phyloP scores from a whole-genome alignment of 345 rosid species.

The Firmiana major region DNA sequence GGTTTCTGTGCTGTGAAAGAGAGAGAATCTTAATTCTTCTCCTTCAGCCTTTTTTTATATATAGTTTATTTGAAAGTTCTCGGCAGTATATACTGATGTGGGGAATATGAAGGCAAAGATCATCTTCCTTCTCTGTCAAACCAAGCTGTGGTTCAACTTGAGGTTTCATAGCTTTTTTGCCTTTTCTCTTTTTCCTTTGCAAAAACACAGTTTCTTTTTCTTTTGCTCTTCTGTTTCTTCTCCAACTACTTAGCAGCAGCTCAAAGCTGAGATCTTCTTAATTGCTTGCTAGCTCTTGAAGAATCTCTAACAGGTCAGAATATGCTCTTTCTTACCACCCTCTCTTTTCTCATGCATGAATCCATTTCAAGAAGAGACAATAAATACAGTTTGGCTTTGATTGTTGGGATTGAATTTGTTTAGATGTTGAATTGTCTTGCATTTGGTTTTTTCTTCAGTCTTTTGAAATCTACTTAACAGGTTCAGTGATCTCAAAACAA shows the following conservation, averaged over 20 bases:
- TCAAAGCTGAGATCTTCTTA: neutral
- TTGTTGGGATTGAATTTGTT: neutral
- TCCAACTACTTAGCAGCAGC: neutral
- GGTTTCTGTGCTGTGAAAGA: constrained; percentile 37
- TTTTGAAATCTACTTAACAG: neutral
- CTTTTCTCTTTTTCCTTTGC: neutral
- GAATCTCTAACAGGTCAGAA: constrained; percentile 35
- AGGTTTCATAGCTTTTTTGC: neutral
- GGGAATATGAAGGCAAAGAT: constrained; percentile 45
- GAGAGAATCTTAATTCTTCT: constrained; percentile 29
- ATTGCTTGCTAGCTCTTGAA: neutral
- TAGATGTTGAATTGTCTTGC: neutral
- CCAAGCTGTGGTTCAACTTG: constrained; percentile 14
- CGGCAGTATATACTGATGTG: constrained; percentile 41
- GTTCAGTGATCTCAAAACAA: neutral
- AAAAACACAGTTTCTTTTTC: neutral
- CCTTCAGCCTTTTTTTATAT: constrained; percentile 3
- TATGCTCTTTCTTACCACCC: constrained; percentile 10
- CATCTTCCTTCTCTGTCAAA: constrained; percentile 20
- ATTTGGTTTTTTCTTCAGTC: neutral
- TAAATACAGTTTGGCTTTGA: neutral
- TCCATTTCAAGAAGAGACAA: neutral
- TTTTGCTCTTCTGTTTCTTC: constrained; percentile 5
- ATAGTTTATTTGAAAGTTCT: constrained; percentile 24
- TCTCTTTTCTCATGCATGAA: constrained; percentile 17